phyloP scores from a whole-genome alignment of 169 alveolate species.

The Eimeria necatrix region DNA sequence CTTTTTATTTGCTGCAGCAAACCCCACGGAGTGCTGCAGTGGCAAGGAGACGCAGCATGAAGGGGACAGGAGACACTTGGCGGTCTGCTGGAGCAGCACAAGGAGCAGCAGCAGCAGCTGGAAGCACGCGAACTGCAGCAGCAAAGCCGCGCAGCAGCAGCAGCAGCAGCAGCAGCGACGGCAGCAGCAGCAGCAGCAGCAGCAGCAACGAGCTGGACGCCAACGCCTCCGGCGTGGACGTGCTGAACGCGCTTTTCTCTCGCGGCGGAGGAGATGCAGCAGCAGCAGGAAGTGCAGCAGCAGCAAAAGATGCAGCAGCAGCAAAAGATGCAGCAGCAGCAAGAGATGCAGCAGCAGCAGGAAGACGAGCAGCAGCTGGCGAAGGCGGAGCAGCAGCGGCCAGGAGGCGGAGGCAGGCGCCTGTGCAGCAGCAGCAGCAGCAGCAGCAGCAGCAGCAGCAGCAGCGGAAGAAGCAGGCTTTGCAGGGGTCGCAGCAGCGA shows the following conservation, averaged over 20 bases:
- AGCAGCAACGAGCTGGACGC: not conserved
- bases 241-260: not conserved
- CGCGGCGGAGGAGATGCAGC: too few species aligned
- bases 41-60: too few species aligned
- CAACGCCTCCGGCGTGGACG: not conserved
- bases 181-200: constrained; percentile 41
- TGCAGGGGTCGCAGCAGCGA: not conserved
- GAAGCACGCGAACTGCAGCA: too few species aligned
- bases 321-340: not conserved
- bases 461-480: not conserved
- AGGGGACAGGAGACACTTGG: too few species aligned
- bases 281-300: too few species aligned
- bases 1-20: too few species aligned
- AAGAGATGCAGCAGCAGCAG: not conserved
- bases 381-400: not conserved
- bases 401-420: not conserved
- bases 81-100: too few species aligned
- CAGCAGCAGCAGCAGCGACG: too few species aligned
- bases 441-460: constrained; percentile 11
- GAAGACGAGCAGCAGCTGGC: not conserved
- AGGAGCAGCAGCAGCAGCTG: too few species aligned
- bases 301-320: not conserved
- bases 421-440: constrained; percentile 1
- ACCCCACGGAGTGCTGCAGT: too few species aligned
- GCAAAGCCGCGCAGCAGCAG: too few species aligned